These are phyloP conservation scores for Colletotrichum melonis DNA, from an alignment of 2,329 filamentous ascomycete genomes.

Conservation along the genomic window DNA sequence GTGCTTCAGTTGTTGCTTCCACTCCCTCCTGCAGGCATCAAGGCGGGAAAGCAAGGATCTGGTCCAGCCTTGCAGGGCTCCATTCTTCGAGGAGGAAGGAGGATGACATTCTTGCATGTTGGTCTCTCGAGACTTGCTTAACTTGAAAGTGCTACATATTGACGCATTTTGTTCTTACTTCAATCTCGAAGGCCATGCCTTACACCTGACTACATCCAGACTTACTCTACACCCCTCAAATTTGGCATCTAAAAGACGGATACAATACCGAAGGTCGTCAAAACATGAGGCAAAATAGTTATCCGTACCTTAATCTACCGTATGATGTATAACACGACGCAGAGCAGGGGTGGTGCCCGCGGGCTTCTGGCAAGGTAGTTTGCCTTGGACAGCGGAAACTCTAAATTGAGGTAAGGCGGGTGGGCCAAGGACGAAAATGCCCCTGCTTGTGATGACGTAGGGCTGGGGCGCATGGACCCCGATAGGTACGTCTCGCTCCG, in stretches of 20 bases:
- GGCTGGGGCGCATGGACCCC: neutral
- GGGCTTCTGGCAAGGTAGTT: neutral
- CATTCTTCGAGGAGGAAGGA: neutral
- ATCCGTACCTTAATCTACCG: no score
- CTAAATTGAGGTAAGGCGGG: neutral
- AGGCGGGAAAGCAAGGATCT: constrained; percentile 7
- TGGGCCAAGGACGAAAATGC: neutral
- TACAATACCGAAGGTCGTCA: neutral
- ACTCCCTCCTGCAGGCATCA: neutral
- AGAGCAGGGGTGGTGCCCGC: neutral
- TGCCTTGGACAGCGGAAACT: constrained; percentile 11
- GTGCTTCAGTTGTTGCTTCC: constrained; percentile 5
- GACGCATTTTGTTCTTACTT: neutral
- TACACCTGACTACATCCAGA: neutral
- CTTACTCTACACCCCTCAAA: neutral
- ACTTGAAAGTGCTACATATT: neutral
- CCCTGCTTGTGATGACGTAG: constrained; percentile 27
- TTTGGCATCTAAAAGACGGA: neutral
- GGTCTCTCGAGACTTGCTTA: neutral
- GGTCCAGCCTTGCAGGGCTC: constrained; percentile 5
- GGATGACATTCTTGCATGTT: neutral
- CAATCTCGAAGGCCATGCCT: neutral
- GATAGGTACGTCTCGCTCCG: neutral
- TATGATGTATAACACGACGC: neutral
- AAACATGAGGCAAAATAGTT: neutral